Base-by-base conservation (phyloP, 1,139 yeast species). In the Pichia kudriavzevii region DNA sequence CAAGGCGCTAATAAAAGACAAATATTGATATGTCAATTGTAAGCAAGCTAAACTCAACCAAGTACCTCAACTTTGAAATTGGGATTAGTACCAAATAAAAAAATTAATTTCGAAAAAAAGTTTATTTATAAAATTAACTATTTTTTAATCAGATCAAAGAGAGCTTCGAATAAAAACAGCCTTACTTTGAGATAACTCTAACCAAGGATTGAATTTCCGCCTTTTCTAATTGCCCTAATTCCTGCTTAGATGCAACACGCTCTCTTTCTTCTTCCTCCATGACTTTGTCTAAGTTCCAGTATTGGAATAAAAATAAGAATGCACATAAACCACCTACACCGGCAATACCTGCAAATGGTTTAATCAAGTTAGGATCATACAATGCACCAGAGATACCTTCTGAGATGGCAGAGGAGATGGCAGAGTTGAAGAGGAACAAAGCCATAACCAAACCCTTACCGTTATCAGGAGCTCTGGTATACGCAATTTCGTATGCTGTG, bases 371-470 rank as follows among this genome's bases (percentile, higher is more conserved):
- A 16, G 79, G 79, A 50, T 74, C 79, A 15, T 52, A 47, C 48
- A 73, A 61, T 5, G 75, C 75, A 32, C 75, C 69, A 24, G 75
- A 66, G 30, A 68, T 58, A 19, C 77, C 79, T 53, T 71, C 71
- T 15, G 72, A 65, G 31, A 75, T 52, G 13, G 80, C 80, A 28
- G 80, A 75, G 11, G 79, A 63, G 34, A 77, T 50, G 8, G 83
- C 79, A 36, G 65, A 66, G 41, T 68, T 74, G 50, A 77, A 67
- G 45, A 78, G 63, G 66, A 75, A 75, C 40, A 78, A 55, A n/a
- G 85, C 74, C 79, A 74, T 74, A 35, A 77, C 80, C 43, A 78
- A 66, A 42, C 82, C 78, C 56, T 76, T 76, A 73, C 78, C 73
- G 39, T 69, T 66, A 16, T 71, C 74, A 37, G 85, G 84, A 25